Conservation (phyloP, 139 green algal species). For the Spirogloea muscicola region DNA sequence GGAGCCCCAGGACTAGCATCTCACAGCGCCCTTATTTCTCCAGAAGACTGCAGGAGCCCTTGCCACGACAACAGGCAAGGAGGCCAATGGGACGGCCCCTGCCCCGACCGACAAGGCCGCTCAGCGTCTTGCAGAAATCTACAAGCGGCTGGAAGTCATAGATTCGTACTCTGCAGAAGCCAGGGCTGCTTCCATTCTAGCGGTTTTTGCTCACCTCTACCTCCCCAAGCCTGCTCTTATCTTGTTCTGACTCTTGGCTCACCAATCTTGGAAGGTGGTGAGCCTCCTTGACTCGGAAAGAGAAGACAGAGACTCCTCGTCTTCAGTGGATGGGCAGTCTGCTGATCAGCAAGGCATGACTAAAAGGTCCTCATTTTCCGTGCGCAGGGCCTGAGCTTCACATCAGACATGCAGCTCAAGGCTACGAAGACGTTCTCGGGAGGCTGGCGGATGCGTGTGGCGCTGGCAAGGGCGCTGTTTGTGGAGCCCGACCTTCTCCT, state of each 20-base stretch:
- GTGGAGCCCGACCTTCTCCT: constrained; percentile 58
- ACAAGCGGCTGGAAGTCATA: constrained; percentile 60
- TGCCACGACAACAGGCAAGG: background rate
- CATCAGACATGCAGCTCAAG: constrained; percentile 19
- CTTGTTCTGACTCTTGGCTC: background rate
- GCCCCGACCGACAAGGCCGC: background rate
- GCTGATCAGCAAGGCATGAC: too few relatives aligned
- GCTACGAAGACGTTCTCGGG: constrained; percentile 41
- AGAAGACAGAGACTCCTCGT: constrained; percentile 23
- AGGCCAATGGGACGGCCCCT: constrained; percentile 2
- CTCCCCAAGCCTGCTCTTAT: too few relatives aligned
- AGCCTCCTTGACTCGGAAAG: constrained; percentile 35
- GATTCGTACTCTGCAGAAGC: constrained; percentile 53
- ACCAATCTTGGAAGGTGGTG: background rate
- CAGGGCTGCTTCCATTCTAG: constrained; percentile 50
- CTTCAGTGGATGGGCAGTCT: background rate
- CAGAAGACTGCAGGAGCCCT: too few relatives aligned
- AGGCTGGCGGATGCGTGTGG: constrained; percentile 59
- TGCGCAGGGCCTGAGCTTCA: constrained; percentile 41
- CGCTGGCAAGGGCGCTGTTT: constrained; percentile 57
- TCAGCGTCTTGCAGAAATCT: constrained; percentile 44
- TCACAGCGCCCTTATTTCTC: too few relatives aligned
- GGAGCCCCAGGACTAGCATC: too few relatives aligned
- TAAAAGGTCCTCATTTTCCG: too few relatives aligned
- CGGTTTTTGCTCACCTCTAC: too few relatives aligned